Evolutionary conservation across 257 asterid genomes (phyloP), one percentile per base, ranked within the genome.

Genomic region (Primulina eburnea): DNA sequence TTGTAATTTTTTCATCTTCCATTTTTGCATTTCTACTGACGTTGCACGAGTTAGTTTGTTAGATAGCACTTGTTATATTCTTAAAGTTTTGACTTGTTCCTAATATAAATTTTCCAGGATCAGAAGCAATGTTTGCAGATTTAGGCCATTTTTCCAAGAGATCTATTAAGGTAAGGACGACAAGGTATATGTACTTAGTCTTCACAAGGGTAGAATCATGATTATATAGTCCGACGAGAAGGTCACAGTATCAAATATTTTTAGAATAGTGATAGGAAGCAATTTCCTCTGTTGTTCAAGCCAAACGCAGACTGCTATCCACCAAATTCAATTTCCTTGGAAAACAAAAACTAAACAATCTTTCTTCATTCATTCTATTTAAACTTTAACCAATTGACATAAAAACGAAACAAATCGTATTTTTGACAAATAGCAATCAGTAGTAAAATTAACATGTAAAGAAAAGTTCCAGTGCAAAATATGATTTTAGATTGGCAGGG

Each of bases 51-150:
- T 64, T 58, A 58, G 26, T 62, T 17, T 35, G 28, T 60, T 21
- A 37, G 65, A 64, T 8, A 38, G 14, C 68, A 26, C 20, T 35
- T 63, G 55, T n/a, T n/a, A 53, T 40, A 71, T 61, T 43, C 70
- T 69, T 28, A 65, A 32, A 8, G 34, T 61, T 69, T 58, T 68
- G n/a, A 50, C 64, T 63, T 40, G 53, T 37, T 43, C 68, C 56
- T 59, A 32, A 76, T 24, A 67, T 35, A 33, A 8, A 24, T 66
- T 37, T 68, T 40, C 71, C 89, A 93, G 99, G 99, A 64, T 75
- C 99, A 6, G 99, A 93, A 80, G 86, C 90, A 58, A 87, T 93
- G 92, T 93, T 85, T 74, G 90, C 96, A 9, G 89, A 89, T 93
- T 79, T 93, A 34, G 97, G 97, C 30, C 99, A 93, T 84, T 93